These are phyloP conservation scores for Pichia sporocuriosa DNA, from an alignment of 805 yeast genomes.

Conservation along the genomic window DNA sequence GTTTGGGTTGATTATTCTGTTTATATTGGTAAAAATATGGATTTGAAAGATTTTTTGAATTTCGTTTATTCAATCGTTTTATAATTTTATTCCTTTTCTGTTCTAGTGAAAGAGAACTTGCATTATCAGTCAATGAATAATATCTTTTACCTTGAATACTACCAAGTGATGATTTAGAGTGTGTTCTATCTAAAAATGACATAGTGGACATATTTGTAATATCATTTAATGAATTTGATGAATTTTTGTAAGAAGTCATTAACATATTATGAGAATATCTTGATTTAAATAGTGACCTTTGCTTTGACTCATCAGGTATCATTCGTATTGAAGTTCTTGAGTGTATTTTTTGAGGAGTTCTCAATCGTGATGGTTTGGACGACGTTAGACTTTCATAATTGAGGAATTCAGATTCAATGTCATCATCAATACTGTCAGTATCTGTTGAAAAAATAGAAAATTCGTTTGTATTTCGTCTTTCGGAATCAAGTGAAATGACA, in stretches of 20 bases:
- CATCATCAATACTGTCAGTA: conserved; percentile 2
- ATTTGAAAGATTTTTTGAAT: conserved; percentile 6
- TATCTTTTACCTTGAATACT: not conserved
- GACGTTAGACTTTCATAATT: conserved; percentile 1
- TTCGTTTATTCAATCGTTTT: conserved; percentile 3
- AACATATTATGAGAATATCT: not conserved
- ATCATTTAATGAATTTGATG: not conserved
- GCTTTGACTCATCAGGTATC: not conserved
- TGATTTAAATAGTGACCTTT: not conserved
- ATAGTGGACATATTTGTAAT: conserved; percentile 2
- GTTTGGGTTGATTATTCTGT: conserved; percentile 4
- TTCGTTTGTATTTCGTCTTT: not conserved
- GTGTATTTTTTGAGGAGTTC: not conserved
- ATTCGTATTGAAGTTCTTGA: conserved; percentile 3
- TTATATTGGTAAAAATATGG: conserved; percentile 12
- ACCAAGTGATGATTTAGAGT: no score
- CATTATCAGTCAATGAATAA: not conserved
- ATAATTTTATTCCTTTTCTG: conserved; percentile 7
- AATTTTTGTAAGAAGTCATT: not conserved
- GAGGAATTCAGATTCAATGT: conserved; percentile 4
- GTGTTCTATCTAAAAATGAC: no score
- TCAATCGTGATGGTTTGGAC: not conserved
- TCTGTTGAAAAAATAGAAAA: conserved; percentile 2
- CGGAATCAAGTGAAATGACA: not conserved
- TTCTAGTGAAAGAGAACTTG: conserved; percentile 5